Conservation (phyloP, 1,139 yeast genomes). For the Arxiozyma slooffiae region DNA sequence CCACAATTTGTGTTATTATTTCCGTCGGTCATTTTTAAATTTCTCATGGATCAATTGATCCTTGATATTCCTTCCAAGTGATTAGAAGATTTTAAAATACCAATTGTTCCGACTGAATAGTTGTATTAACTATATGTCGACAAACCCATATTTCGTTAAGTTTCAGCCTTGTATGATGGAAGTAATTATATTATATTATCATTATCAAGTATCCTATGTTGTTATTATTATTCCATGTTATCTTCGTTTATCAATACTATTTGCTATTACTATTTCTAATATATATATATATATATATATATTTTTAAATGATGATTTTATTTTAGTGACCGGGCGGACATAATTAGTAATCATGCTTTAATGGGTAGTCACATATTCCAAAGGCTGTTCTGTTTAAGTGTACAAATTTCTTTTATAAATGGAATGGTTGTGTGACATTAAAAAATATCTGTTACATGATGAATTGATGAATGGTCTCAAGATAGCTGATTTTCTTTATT, state of each 20-base stretch:
- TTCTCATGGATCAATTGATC: not conserved
- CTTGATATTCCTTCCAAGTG: not conserved
- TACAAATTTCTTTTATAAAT: conserved; percentile 27
- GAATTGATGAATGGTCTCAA: conserved; percentile 35
- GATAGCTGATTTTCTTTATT: conserved; percentile 27
- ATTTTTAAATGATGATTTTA: conserved; percentile 26
- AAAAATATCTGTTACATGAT: conserved; percentile 15
- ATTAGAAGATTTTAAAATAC: conserved; percentile 19
- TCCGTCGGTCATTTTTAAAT: not conserved
- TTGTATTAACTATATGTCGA: conserved; percentile 29
- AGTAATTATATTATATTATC: not conserved
- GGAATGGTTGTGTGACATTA: conserved; percentile 21
- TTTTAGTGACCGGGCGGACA: conserved; percentile 36
- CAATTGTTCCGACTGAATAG: conserved; percentile 36
- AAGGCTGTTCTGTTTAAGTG: conserved; percentile 23
- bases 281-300: conserved; percentile 4
- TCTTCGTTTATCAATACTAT: not conserved
- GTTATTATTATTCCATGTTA: not conserved
- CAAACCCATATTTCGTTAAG: conserved; percentile 31
- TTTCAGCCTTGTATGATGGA: conserved; percentile 33
- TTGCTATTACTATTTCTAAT: not conserved
- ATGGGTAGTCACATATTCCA: conserved; percentile 16
- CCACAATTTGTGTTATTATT: not conserved
- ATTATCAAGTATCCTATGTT: not conserved
- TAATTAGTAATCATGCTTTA: conserved; percentile 25